Percentiles rank a stretch among this genome's conserved stretches.
Evolutionary conservation across 352 stramenopile genomes (phyloP).

Genomic region (Phytopythium ostracodes): DNA sequence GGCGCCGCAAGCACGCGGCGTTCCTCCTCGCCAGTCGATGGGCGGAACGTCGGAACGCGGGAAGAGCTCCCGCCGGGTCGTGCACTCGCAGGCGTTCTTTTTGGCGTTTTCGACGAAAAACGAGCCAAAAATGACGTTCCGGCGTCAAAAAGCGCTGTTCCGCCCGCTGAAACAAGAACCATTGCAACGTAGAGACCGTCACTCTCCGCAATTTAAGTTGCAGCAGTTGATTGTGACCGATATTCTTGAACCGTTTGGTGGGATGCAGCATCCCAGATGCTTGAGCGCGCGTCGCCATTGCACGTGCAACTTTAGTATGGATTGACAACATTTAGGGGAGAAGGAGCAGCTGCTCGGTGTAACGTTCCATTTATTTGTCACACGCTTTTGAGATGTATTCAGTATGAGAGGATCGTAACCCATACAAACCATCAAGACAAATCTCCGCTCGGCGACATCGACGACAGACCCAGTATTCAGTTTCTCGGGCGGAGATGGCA

Average conservation of each 20-base stretch:
- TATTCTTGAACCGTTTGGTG: neutral
- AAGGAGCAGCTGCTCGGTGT: constrained; percentile 7
- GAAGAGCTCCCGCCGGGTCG: too few relatives aligned
- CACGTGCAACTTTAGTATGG: neutral
- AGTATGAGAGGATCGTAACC: neutral
- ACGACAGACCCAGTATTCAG: neutral
- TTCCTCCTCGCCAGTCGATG: too few relatives aligned
- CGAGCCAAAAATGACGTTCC: too few relatives aligned
- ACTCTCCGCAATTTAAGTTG: neutral
- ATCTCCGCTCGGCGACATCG: neutral
- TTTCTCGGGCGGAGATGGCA: neutral
- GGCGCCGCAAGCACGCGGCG: too few relatives aligned
- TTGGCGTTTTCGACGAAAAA: too few relatives aligned
- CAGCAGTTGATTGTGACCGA: neutral
- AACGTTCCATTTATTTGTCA: constrained; percentile 8
- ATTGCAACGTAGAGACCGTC: neutral
- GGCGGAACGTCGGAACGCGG: too few relatives aligned
- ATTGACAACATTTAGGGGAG: constrained; percentile 5
- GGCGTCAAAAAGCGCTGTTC: too few relatives aligned
- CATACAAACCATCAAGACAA: neutral
- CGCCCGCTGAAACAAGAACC: neutral
- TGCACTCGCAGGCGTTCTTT: too few relatives aligned
- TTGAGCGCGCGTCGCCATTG: constrained; percentile 1
- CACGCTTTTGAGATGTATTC: neutral
- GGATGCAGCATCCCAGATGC: neutral